Conservation (phyloP, 257 asterid genomes). For the Solanum corneliomulleri region DNA sequence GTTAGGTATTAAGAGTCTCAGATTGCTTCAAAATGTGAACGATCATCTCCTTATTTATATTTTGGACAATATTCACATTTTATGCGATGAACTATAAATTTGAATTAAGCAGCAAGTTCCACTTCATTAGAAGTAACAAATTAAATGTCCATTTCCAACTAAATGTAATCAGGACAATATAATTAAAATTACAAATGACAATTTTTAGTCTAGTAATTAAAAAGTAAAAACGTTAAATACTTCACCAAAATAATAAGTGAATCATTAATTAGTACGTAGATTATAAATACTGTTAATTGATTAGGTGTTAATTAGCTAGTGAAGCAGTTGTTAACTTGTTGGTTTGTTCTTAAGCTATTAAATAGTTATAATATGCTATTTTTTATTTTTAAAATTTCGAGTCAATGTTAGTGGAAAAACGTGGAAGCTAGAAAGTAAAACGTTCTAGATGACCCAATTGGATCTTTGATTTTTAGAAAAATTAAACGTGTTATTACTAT, state of each 20-base stretch:
- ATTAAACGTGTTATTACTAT: neutral
- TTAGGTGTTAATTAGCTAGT: neutral
- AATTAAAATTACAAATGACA: no score
- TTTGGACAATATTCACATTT: neutral
- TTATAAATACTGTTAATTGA: neutral
- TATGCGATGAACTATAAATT: neutral
- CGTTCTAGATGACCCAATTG: neutral
- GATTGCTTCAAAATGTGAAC: neutral
- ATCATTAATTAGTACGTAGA: neutral
- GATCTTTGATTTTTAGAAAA: no score
- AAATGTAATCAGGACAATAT: no score
- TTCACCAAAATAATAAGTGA: no score
- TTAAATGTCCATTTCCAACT: no score
- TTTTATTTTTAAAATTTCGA: neutral
- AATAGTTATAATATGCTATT: neutral
- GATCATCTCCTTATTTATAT: neutral
- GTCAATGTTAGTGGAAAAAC: neutral
- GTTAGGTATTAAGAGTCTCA: neutral
- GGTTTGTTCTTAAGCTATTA: neutral
- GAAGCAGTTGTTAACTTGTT: neutral
- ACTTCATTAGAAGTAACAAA: neutral
- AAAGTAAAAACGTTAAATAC: no score
- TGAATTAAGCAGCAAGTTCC: neutral
- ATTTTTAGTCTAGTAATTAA: no score
- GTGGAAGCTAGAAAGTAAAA: neutral